Base-by-base conservation (phyloP, 495 filamentous ascomycete species). In the Entonaema liquescens region DNA sequence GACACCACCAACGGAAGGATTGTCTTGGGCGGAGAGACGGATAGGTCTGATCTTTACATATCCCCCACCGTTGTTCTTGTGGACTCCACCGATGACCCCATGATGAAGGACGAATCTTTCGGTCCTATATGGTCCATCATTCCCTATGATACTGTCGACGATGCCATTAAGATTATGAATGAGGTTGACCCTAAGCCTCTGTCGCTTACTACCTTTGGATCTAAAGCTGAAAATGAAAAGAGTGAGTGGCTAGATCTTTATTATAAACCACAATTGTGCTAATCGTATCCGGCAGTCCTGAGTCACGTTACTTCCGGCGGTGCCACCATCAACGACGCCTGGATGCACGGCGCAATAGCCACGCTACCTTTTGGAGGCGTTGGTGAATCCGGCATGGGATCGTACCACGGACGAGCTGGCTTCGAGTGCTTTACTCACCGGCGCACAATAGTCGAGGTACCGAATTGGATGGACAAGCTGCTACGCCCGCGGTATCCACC, bases 341-440 rank as follows among this genome's bases (percentile, higher is more conserved):
- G 88, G 73, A 89, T 93, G 79, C 94, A 98, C 81, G 90, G 85
- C 53, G 85, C 83, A 2, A 88, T 97, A 68, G 87, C 89, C 21
- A 93, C 89, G 8, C 81, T 97, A 3, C 83, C 92, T 57, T 98
- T 99, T 76, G 95, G 95, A 67, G 95, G 95, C 74, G 91, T 99
- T 31, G 95, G 95, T 63, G 88, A 92, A 71, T 92, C 89, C 64
- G 95, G 95, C 62, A 84, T 86, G 72, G 95, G 95, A 58, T 84
- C 88, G 9, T 98, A 98, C 83, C 89, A 92, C 72, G 95, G 95
- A 65, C 88, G 88, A 77, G 84, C 91, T 53, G 90, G 88, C 55
- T 97, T 96, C 82, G 93, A 98, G 71, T 85, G 84, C 77, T 99
- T 97, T 83, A 89, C 88, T 26, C 92, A 98, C 81, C 85, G 89